These are phyloP conservation scores for Rossbeevera mucosa DNA, from an alignment of 768 basidiomycete genomes.

Conservation along the genomic window DNA sequence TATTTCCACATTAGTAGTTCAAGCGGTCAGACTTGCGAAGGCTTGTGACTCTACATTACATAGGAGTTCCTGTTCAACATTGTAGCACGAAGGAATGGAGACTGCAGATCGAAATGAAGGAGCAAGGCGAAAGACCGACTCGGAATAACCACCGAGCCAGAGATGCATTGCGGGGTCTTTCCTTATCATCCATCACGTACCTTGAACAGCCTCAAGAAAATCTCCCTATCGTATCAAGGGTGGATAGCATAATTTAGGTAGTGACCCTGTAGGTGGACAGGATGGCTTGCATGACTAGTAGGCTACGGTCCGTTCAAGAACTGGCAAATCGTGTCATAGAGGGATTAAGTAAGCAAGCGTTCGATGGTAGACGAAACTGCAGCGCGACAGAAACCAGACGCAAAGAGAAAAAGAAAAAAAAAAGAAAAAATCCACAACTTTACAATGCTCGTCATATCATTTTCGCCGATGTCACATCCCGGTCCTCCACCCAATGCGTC, in stretches of 20 bases:
- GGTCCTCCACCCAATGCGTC: conserved; percentile 37
- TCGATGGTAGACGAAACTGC: background rate
- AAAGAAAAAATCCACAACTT: background rate
- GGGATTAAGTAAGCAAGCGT: background rate
- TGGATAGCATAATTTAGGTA: background rate
- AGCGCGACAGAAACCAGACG: background rate
- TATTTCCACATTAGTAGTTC: too few species aligned
- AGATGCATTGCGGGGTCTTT: too few species aligned
- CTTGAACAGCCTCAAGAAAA: background rate
- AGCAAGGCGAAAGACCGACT: background rate
- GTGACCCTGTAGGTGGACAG: background rate
- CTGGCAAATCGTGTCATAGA: background rate
- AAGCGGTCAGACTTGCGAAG: too few species aligned
- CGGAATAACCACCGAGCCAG: too few species aligned
- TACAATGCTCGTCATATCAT: background rate
- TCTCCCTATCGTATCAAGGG: background rate
- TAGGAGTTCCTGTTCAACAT: too few species aligned
- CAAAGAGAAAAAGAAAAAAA: background rate
- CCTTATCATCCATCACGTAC: background rate
- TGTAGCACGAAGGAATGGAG: background rate
- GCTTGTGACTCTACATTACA: too few species aligned
- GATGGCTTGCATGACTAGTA: background rate
- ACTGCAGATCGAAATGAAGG: background rate
- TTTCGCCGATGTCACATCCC: conserved; percentile 34
- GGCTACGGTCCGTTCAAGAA: background rate